phyloP scores from a whole-genome alignment of 306 rosid genomes.

The Hippophae gyantsensis region DNA sequence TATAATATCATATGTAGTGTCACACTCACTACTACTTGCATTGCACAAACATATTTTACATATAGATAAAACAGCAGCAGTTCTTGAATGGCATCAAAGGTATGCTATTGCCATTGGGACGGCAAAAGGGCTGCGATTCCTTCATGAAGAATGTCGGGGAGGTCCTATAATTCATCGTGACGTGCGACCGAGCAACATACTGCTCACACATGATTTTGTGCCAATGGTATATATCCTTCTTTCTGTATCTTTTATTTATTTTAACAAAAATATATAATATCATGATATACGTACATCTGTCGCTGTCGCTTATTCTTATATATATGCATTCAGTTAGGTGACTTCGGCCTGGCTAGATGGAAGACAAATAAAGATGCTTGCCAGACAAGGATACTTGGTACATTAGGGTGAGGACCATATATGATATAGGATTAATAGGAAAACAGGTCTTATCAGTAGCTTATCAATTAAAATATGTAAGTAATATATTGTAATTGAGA shows the following conservation, averaged over 20 bases:
- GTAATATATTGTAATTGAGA: too few species aligned
- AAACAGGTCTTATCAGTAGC: too few species aligned
- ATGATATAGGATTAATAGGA: neutral
- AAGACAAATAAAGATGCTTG: constrained; percentile 38
- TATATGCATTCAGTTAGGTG: constrained; percentile 48
- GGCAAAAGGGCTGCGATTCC: constrained; percentile 83
- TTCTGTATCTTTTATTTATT: neutral
- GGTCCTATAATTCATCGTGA: constrained; percentile 84
- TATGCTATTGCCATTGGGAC: constrained; percentile 74
- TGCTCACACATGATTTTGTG: constrained; percentile 76
- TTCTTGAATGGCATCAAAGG: constrained; percentile 75
- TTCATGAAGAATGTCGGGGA: constrained; percentile 87
- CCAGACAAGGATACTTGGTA: constrained; percentile 67
- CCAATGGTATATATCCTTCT: constrained; percentile 52
- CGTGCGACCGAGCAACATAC: constrained; percentile 76
- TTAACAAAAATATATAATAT: neutral
- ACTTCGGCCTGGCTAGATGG: constrained; percentile 88
- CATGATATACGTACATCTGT: neutral
- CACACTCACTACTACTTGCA: too few species aligned
- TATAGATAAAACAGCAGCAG: constrained; percentile 36
- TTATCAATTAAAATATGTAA: too few species aligned
- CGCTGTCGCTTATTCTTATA: neutral
- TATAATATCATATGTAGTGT: too few species aligned
- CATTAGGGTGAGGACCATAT: constrained; percentile 54
- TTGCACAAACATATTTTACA: neutral